Base-by-base conservation (phyloP, 352 stramenopile species). In the Saprolegnia parasitica region DNA sequence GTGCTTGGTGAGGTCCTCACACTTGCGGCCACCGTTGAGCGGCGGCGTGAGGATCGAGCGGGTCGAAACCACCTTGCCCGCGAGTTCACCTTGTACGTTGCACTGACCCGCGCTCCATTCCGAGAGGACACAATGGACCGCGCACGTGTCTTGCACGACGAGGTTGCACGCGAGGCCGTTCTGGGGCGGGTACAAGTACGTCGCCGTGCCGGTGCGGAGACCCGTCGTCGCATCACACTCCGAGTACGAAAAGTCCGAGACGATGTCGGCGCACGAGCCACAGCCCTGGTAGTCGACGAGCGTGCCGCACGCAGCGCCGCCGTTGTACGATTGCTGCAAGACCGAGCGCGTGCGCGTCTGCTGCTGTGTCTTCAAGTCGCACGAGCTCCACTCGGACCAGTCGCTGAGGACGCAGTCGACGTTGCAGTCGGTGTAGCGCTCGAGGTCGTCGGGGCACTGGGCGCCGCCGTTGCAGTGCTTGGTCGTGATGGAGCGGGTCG, bases 341-440 rank as follows among this genome's bases (percentile, higher is more conserved):
- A 90, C 74, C 1, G 75, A 66, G 1, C 84, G 73, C 24, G 72
- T 70, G 10, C 79, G 78, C 8, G 73, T 80, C 62, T 86, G 85
- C 35, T 71, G 81, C 24, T 73, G 71, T 0, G 78, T 80, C n/a
- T 65, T 42, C 45, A 76, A 74, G 65, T 91, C 74, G 52, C 84
- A 90, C 8, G 68, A 71, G 10, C 73, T 79, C 74, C 75, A 90
- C 11, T 71, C 56, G 21, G 68, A 77, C 82, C 82, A 90, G 18
- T 81, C 68, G 0, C 62, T 76, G 6, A 84, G 39, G 49, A 78
- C 74, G 61, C 83, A 90, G 68, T 85, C 75, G 0, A 88, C 57
- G 6, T 73, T 67, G 72, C 83, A 90, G 0, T 52, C 49, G 0
- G 9, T 64, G 37, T 42, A 67, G 1, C 76, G 49, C n/a, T 88